Base-by-base conservation (phyloP, 164 flowering plant species). In the Vitis rotundifolia region DNA sequence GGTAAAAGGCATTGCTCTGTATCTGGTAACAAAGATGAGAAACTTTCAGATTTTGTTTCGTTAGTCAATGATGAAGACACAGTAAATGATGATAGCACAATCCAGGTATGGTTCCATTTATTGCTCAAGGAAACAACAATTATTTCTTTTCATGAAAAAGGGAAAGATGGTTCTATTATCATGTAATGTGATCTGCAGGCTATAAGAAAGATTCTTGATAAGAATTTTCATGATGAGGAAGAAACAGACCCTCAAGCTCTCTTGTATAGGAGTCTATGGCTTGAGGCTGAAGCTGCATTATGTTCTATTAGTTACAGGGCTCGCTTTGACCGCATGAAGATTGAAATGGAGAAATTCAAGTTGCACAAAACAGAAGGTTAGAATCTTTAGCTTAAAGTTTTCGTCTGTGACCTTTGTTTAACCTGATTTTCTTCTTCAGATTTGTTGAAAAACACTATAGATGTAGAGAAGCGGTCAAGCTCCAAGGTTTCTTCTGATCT, bases 221-320 rank as follows among this genome's bases (percentile, higher is more conserved):
- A 91, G 73, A 86, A 86, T 77, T 79, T 87, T 67, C 63, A 62
- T 52, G 82, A 69, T 2, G 82, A 80, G 49, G 87, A 79, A 68
- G 90, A 78, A 50, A 58, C 64, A 18, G 68, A 76, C 8, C 83
- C 85, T 11, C 84, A 86, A 73, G 64, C 71, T 73, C 78, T 79
- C 28, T 63, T 92, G 50, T 91, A 83, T 68, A 92, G 85, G 81
- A 88, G 84, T 77, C 77, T 92, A 26, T 94, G 99, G 99, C 89
- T 94, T 16, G 95, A 94, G 74, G 91, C 97, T 19, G 97, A 92
- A 86, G 97, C 97, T 73, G 86, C 87, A 64, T 71, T 94, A 57
- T 94, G 95, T 78, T 78, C 89, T 55, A 68, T 80, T 68, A 87
- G 76, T 66, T 89, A 77, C 64, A 87, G 76, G 73, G 86, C 88